Base-by-base conservation (phyloP, 768 basidiomycete genomes). In the Phaffia australis region DNA sequence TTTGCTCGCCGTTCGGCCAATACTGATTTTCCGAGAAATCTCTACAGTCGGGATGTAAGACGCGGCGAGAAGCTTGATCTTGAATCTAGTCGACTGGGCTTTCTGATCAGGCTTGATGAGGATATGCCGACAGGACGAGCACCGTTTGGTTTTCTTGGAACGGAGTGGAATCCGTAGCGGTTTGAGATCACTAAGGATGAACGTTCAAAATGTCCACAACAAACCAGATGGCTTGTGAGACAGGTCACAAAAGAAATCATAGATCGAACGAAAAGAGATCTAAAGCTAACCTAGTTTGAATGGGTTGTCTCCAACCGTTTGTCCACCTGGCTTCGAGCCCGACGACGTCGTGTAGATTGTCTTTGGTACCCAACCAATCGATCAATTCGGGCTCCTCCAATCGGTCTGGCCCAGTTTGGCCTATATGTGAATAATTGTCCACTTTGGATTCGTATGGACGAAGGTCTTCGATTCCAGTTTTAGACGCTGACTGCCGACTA, bases 101-200 rank as follows among this genome's bases (percentile, higher is more conserved):
- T 99, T 99, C 73, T 93, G 88, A 75, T 99, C 95, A 3, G 95
- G 95, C 75, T 97, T 95, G 77, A 97, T 95, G 69, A 99, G 83
- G 71, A 98, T 95, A 76, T 98, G 94, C 21, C 88, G 85, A 75
- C 95, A 99, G 1, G 81, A 82, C 18, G 91, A 87, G 78, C 95
- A 99, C 4, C 95, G 89, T 77, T 98, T 98, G 3, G 92, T 91
- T 61, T 87, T 84, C 76, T 97, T 98, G 0, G 91, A 88, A 70
- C 88, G 89, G 0, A 99, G 80, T 0, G 90, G 92, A 71, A 97
- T 89, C 42, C 95, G 87, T 56, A 89, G 80, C 0, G 95, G 95
- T 74, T 83, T 84, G 16, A 93, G 80, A 51, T 92, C 87, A 42
- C 89, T 93, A 27, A 54, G 35, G 35, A 1, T 11, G 29, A 23